Evolutionary conservation across 148 eudicot genomes (phyloP).

Genomic region (Heliosperma pusillum): DNA sequence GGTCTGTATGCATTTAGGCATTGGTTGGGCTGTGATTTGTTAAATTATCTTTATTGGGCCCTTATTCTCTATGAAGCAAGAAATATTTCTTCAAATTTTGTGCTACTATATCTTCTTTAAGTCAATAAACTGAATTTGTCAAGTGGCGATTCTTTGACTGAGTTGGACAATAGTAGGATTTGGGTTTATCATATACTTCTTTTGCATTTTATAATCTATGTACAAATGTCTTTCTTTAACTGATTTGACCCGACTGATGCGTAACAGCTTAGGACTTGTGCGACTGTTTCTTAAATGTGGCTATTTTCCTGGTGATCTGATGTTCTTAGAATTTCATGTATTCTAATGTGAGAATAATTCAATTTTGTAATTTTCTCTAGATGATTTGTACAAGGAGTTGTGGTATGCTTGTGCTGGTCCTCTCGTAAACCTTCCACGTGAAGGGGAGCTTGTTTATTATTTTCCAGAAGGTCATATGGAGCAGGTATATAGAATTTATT

Average conservation of each 20-base stretch:
- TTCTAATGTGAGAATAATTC: background rate
- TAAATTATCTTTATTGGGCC: background rate
- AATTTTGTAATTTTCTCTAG: constrained; percentile 31
- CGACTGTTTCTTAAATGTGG: constrained; percentile 7
- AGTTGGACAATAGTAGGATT: background rate
- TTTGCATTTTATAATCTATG: background rate
- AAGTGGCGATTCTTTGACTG: background rate
- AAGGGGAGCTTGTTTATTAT: constrained; percentile 80
- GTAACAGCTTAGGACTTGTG: background rate
- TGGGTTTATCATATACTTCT: background rate
- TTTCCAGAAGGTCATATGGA: constrained; percentile 99
- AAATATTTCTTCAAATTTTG: background rate
- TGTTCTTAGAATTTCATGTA: background rate
- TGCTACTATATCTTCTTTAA: background rate
- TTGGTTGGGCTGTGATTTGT: background rate
- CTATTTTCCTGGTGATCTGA: background rate
- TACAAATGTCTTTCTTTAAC: background rate
- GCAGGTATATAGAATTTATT: constrained; percentile 49
- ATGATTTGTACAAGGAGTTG: constrained; percentile 71
- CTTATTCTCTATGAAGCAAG: background rate
- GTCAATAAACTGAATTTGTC: background rate
- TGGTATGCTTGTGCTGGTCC: constrained; percentile 99
- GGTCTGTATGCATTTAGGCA: background rate
- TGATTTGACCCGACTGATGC: background rate
- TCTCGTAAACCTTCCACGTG: constrained; percentile 77